Evolutionary conservation across 2,329 filamentous ascomycete species (phyloP), one percentile per base, ranked within the genome.

Genomic region (Penicillium sp.): DNA sequence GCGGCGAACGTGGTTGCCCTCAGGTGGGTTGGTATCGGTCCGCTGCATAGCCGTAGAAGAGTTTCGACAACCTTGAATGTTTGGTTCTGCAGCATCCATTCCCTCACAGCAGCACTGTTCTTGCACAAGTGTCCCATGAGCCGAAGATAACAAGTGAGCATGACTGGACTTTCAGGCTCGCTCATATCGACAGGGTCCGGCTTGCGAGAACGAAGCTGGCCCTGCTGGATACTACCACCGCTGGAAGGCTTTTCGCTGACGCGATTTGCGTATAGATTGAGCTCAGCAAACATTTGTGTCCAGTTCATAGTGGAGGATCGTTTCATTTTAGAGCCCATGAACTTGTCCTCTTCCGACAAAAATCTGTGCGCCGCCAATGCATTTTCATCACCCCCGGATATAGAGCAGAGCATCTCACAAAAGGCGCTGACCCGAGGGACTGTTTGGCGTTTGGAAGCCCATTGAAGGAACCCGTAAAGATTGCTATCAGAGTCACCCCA

Each of bases 351-450:
- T 62, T 97, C 93, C 2, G 94, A 80, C 40, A 99, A 78, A 66
- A 99, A 99, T 43, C 86, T 85, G 69, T 99, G 93, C 0, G 93
- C 91, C 13, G 89, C 83, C 47, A 88, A 87, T 23, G 94, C 93
- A 62, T 90, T 94, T 46, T 89, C 84, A 47, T 90, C 84, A 46
- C 91, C 91, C 45, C 87, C 86, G 0, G 94, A 90, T 41, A 99
- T 87, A 1, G 92, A 88, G 65, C 91, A 89, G 13, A 99, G 79
- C 86, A 99, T 93, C 68, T 97, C 93, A 71, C 94, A 99, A 63
- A 97, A 99, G 10, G 93, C 92, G 55, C 91, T 94, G 52, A 96
- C 92, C 20, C 96, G 82, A n/a, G 94, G 94, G 0, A 95, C 97
- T 0, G 95, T 96, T 54, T 96, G 91, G 63, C 94, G 83, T 61